Percentiles rank a stretch among this genome's conserved stretches.
These are phyloP conservation scores for Bondarzewia mesenterica DNA, from an alignment of 1,284 basidiomycete species.

Conservation along the genomic window DNA sequence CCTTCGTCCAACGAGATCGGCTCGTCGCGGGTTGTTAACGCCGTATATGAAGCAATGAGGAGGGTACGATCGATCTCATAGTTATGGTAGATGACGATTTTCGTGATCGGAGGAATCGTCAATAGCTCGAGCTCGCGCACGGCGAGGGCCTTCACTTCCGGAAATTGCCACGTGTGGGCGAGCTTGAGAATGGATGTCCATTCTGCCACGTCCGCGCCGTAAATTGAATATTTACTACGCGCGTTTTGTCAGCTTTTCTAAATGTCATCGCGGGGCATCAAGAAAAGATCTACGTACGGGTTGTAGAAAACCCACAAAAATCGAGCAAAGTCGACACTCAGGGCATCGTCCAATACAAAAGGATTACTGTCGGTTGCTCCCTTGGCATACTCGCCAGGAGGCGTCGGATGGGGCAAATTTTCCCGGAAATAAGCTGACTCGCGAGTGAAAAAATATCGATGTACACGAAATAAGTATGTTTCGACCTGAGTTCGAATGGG, in stretches of 20 bases:
- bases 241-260: background rate
- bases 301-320: constrained; percentile 70
- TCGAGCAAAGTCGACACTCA: constrained; percentile 40
- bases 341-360: constrained; percentile 42
- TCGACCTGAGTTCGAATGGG: constrained; percentile 9
- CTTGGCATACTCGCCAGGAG: constrained; percentile 33
- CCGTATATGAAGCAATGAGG: constrained; percentile 49
- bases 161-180: constrained; percentile 51
- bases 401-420: constrained; percentile 33
- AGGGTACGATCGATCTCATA: constrained; percentile 46
- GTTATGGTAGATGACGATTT: constrained; percentile 49
- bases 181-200: constrained; percentile 57
- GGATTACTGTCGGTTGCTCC: constrained; percentile 41
- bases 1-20: constrained; percentile 54
- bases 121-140: constrained; percentile 55
- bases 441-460: constrained; percentile 57
- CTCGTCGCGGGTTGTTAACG: constrained; percentile 44
- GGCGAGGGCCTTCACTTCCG: constrained; percentile 49
- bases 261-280: background rate
- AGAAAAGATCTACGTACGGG: constrained; percentile 27
- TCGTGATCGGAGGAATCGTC: constrained; percentile 49
- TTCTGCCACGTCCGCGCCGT: constrained; percentile 40
- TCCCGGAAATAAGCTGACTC: constrained; percentile 48
- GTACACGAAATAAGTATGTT: constrained; percentile 47
- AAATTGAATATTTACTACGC: constrained; percentile 48